Conservation (phyloP, 192 early-diverging fungal genomes). For the Backusella morwellensis region DNA sequence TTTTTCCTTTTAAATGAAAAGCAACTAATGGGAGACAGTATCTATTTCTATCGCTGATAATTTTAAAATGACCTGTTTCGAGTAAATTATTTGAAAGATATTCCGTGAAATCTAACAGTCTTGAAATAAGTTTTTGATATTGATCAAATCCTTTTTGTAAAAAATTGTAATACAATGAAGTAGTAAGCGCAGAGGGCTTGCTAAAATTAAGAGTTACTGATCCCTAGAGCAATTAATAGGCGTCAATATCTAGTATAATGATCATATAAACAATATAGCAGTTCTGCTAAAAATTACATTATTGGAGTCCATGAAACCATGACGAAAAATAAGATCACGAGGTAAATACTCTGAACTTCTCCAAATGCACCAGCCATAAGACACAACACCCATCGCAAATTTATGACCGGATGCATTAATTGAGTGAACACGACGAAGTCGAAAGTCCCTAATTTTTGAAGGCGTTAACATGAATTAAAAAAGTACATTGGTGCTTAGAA, state of each 20-base stretch:
- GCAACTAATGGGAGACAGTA: slow-evolving; percentile 62
- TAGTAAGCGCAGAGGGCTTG: slow-evolving; percentile 60
- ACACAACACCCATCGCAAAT: slow-evolving; percentile 75
- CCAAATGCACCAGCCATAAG: slow-evolving; percentile 85
- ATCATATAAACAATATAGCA: neutral
- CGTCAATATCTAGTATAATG: no score
- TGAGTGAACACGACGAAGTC: slow-evolving; percentile 66
- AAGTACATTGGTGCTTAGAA: neutral
- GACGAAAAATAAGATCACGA: slow-evolving; percentile 69
- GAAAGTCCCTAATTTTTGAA: slow-evolving; percentile 41
- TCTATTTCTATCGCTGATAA: slow-evolving; percentile 44
- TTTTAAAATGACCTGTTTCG: slow-evolving; percentile 57
- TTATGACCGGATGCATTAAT: slow-evolving; percentile 88
- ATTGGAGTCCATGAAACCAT: slow-evolving; percentile 60
- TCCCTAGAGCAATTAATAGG: slow-evolving; percentile 6
- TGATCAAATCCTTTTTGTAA: slow-evolving; percentile 66
- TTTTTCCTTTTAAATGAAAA: slow-evolving; percentile 46
- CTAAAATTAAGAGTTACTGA: slow-evolving; percentile 78
- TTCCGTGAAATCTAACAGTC: slow-evolving; percentile 51
- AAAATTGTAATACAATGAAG: slow-evolving; percentile 81
- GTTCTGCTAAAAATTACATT: neutral
- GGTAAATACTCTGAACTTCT: slow-evolving; percentile 63
- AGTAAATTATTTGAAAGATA: slow-evolving; percentile 53
- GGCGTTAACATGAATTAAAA: neutral
- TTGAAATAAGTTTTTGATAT: slow-evolving; percentile 65